These are phyloP conservation scores for Umbellularia californica DNA, from an alignment of 164 flowering plant species.

Conservation along the genomic window DNA sequence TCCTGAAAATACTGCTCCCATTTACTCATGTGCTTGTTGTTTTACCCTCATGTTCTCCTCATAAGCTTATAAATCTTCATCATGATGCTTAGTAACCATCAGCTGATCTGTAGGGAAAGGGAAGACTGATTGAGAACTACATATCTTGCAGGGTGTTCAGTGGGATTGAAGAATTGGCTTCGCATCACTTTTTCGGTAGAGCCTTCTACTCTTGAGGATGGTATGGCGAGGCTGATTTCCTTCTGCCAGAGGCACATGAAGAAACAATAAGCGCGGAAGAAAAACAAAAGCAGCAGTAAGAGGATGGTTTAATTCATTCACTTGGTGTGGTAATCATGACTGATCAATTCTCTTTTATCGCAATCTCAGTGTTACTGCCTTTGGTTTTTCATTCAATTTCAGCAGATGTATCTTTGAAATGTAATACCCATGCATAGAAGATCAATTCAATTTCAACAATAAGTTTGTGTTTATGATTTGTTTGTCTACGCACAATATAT, in stretches of 20 bases:
- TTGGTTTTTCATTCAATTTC: too few species aligned
- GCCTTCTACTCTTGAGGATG: conserved; percentile 60
- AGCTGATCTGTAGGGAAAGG: background rate
- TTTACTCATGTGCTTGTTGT: background rate
- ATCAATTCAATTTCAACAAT: too few species aligned
- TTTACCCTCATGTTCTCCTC: too few species aligned
- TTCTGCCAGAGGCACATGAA: conserved; percentile 58
- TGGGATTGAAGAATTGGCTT: conserved; percentile 56
- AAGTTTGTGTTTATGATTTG: too few species aligned
- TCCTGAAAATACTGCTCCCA: background rate
- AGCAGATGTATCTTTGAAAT: too few species aligned
- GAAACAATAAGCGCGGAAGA: background rate
- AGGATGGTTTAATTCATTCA: background rate
- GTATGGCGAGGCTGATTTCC: conserved; percentile 42
- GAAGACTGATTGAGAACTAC: background rate
- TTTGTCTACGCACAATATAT: too few species aligned
- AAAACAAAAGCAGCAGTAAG: background rate
- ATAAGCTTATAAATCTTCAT: too few species aligned
- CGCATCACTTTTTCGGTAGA: conserved; percentile 70
- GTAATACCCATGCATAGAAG: too few species aligned
- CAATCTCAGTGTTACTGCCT: too few species aligned
- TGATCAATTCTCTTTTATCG: too few species aligned
- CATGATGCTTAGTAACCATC: too few species aligned
- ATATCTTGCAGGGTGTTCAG: conserved; percentile 20
- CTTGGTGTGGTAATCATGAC: too few species aligned